These are phyloP conservation scores for Strobilomyces echinocephalus DNA, from an alignment of 768 basidiomycete genomes.

Conservation along the genomic window DNA sequence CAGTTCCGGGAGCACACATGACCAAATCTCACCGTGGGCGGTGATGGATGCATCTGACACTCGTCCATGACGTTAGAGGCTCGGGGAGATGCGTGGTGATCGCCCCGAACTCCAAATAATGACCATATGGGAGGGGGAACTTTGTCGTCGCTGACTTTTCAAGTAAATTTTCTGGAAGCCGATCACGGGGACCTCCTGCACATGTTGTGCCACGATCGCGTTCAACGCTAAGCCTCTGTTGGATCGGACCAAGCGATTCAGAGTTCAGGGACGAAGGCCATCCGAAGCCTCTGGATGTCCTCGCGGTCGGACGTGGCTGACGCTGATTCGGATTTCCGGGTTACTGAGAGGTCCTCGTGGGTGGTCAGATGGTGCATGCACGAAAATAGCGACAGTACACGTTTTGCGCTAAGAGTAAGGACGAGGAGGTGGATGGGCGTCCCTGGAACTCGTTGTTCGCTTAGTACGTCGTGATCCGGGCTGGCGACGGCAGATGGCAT, in stretches of 20 bases:
- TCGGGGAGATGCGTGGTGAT: neutral
- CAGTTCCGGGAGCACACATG: neutral
- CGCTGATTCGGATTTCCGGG: neutral
- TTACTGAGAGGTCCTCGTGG: conserved; percentile 6
- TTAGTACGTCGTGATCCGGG: conserved; percentile 11
- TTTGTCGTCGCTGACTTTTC: conserved; percentile 4
- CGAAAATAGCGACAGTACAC: neutral
- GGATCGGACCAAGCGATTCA: neutral
- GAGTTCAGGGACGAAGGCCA: conserved; percentile 5
- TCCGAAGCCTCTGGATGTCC: neutral
- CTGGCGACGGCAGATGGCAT: neutral
- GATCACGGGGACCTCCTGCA: neutral
- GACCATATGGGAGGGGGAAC: conserved; percentile 5
- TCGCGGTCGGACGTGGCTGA: neutral
- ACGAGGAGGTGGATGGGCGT: neutral
- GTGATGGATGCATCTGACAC: neutral
- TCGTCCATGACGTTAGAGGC: neutral
- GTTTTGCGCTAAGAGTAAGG: neutral
- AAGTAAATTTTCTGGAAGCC: neutral
- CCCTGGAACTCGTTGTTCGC: conserved; percentile 9
- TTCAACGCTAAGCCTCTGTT: neutral
- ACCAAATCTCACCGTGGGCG: neutral
- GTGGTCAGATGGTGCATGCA: conserved; percentile 5
- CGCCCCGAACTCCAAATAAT: conserved; percentile 2
- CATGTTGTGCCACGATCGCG: neutral